Evolutionary conservation across 2,329 filamentous ascomycete species (phyloP), one percentile per base, ranked within the genome.

Genomic region (Neopestalotiopsis clavispora): DNA sequence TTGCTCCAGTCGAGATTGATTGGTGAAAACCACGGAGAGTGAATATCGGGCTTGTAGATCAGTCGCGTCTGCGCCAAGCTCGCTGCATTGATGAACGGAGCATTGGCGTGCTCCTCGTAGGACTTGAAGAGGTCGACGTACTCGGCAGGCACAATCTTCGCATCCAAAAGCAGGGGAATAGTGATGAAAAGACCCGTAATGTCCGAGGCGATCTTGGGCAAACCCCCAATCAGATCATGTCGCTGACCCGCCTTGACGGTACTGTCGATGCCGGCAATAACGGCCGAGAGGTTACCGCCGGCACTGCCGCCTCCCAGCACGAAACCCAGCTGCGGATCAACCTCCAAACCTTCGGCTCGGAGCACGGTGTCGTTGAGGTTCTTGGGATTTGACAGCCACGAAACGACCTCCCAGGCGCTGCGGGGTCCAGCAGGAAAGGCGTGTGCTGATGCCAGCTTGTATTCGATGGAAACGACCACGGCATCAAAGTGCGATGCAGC

Each of bases 361-460:
- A 49, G 14, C 13, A 58, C 67, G 6, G 56, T n/a, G 23, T 67
- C 42, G 17, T 62, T 62, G n/a, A 62, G 4, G 9, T 62, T 62
- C 1, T 20, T 23, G 30, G 59, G 30, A 7, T 32, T 10, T 4
- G 66, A 59, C 7, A 63, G 13, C 88, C 88, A 90, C 14, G 82
- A 77, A 38, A 89, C 85, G 0, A 84, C 82, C 60, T 89, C 88
- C 69, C 87, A 83, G 0, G 80, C 76, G 63, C 91, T 89, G 58
- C 84, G 70, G 83, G 84, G 88, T 0, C 84, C 81, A 0, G 82
- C 84, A 0, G 88, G 89, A 68, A 85, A 90, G 0, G 69, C 72
- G 71, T 83, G 77, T 65, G 89, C 84, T 0, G 88, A 87, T 0
- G 87, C 87, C 72, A 90, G 87, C 0, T 88, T 84, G 74, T 90